Evolutionary conservation across 2,329 filamentous ascomycete genomes (phyloP).

Genomic region (Paraphaeosphaeria minitans): DNA sequence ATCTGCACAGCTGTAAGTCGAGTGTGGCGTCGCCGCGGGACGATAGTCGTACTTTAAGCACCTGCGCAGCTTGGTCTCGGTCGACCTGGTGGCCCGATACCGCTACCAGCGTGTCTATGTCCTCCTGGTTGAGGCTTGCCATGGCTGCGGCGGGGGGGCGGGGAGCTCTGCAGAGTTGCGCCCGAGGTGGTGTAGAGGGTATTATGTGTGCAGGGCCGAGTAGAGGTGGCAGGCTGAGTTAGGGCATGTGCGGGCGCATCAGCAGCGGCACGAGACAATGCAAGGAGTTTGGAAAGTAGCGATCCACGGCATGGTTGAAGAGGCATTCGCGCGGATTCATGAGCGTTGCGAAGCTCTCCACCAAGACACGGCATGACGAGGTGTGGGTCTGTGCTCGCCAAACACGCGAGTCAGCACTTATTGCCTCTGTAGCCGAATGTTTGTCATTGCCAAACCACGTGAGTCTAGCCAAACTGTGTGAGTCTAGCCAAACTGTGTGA

Average conservation of each 20-base stretch:
- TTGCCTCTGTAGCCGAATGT: background rate
- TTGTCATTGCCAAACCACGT: background rate
- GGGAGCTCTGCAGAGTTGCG: slow-evolving; percentile 11
- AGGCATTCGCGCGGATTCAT: slow-evolving; percentile 11
- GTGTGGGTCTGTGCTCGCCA: slow-evolving; percentile 8
- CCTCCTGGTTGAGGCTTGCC: slow-evolving; percentile 10
- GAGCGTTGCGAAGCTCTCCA: slow-evolving; percentile 7
- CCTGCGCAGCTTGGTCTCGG: slow-evolving; percentile 24
- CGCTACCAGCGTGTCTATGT: slow-evolving; percentile 17
- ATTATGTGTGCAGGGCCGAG: slow-evolving; percentile 1
- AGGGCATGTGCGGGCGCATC: background rate
- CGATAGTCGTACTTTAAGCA: slow-evolving; percentile 19
- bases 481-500: background rate
- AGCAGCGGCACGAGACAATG: background rate
- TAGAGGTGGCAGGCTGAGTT: background rate
- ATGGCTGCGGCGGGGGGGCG: slow-evolving; percentile 8
- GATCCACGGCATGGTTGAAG: slow-evolving; percentile 6
- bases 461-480: too few species aligned
- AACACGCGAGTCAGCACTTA: background rate
- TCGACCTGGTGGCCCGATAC: slow-evolving; percentile 21
- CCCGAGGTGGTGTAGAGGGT: slow-evolving; percentile 4
- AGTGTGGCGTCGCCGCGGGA: slow-evolving; percentile 4
- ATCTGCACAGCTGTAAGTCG: slow-evolving; percentile 21
- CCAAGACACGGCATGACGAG: slow-evolving; percentile 9
- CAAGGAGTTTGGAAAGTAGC: background rate